Evolutionary conservation across 192 early-diverging fungal species (phyloP), one percentile per base, ranked within the genome.

Genomic region (Allomyces javanicus): DNA sequence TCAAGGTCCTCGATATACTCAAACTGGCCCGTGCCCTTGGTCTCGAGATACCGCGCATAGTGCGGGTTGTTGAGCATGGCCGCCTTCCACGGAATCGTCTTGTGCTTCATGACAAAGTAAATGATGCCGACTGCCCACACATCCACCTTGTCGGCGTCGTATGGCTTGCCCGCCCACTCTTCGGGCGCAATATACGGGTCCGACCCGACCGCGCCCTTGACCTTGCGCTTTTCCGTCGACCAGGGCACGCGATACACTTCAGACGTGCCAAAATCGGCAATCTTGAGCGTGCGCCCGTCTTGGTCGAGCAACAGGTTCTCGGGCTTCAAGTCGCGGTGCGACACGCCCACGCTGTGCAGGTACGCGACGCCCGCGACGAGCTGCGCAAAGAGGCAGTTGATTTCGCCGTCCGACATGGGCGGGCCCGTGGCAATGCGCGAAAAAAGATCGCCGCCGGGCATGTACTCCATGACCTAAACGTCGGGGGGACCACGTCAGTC

Each of bases 141-240:
- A 64, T 82, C 80, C 2, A 74, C 76, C 67, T 80, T 80, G 25
- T 73, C 69, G 1, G 74, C 68, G 40, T 75, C 72, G 69, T 78
- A 82, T 14, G 71, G 71, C 0, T 58, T 24, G 22, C 67, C 67
- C 62, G 72, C 69, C 76, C 77, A 83, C 69, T 81, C 81, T 67
- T 83, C 81, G 10, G 81, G 81, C 10, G 81, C 74, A 68, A 83
- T 83, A 65, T 83, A 83, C 4, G 81, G 81, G 43, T 76, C 75
- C 33, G 75, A 77, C 4, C 81, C 81, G 63, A 72, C 76, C 24
- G 78, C 64, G 21, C 81, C 81, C 27, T 71, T 68, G 24, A 70
- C 71, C 43, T 75, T 74, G 11, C 72, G 69, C 67, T 69, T 70
- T 65, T 83, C 81, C 6, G 79, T 76, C 50, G 12, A n/a, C 50